Evolutionary conservation across 2,329 filamentous ascomycete species (phyloP).

Genomic region (Parascedosporium putredinis): DNA sequence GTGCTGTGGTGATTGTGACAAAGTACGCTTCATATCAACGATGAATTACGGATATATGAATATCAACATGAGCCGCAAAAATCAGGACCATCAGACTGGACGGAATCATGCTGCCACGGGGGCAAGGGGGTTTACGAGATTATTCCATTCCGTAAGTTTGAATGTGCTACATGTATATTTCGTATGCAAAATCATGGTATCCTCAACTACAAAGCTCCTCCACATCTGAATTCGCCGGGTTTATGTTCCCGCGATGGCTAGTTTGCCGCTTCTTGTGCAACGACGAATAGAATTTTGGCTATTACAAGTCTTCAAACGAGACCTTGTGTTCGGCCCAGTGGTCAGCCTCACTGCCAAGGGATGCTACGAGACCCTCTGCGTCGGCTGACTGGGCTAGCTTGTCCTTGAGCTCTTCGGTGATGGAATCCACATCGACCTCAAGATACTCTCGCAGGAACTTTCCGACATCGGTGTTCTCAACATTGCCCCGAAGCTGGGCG

Average conservation of each 20-base stretch:
- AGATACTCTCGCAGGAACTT: constrained; percentile 72
- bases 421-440: constrained; percentile 62
- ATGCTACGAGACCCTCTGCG: background rate
- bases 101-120: no score
- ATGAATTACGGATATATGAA: background rate
- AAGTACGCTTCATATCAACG: background rate
- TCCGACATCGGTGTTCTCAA: constrained; percentile 91
- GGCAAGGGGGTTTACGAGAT: no score
- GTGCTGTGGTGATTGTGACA: background rate
- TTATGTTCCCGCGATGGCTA: no score
- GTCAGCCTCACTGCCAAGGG: constrained; percentile 37
- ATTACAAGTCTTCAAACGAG: constrained; percentile 4
- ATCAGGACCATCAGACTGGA: no score
- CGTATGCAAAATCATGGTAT: no score
- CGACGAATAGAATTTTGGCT: background rate
- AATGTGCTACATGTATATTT: no score
- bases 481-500: constrained; percentile 64
- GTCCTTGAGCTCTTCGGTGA: constrained; percentile 65
- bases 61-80: background rate
- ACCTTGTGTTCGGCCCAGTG: constrained; percentile 1
- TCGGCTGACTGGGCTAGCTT: constrained; percentile 21
- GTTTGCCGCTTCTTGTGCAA: no score
- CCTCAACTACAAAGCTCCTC: no score
- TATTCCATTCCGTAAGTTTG: no score
- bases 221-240: no score